Percentiles rank a stretch among this genome's conserved stretches.
These are phyloP conservation scores for Fusarium xylarioides DNA, from an alignment of 2,329 filamentous ascomycete species.

Conservation along the genomic window DNA sequence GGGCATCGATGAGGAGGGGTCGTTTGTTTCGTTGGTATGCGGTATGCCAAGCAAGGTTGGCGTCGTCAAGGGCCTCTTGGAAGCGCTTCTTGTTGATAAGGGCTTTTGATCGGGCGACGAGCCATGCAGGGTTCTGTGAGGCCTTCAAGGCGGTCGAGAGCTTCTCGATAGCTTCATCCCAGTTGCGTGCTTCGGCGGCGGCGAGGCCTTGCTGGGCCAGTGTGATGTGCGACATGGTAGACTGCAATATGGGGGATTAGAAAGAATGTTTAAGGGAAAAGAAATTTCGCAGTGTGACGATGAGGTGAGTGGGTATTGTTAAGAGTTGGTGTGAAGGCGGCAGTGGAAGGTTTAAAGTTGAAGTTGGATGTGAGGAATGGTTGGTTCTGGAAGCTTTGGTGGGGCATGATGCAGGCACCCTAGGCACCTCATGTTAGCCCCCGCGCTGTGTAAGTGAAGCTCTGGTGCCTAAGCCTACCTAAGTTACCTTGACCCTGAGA, in stretches of 20 bases:
- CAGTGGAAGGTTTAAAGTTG: not conserved
- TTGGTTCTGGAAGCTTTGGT: constrained; percentile 48
- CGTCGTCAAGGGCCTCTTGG: constrained; percentile 73
- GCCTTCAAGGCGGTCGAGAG: constrained; percentile 73
- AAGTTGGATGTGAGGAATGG: constrained; percentile 15
- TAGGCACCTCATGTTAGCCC: not conserved
- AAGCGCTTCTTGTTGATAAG: constrained; percentile 72
- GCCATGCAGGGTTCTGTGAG: constrained; percentile 77
- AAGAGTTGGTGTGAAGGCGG: not conserved
- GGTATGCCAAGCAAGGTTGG: constrained; percentile 70
- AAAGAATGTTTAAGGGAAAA: not conserved
- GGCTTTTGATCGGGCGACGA: constrained; percentile 82
- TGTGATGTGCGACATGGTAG: constrained; percentile 61
- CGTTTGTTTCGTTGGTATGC: constrained; percentile 75
- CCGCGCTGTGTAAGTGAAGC: not conserved
- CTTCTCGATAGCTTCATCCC: constrained; percentile 71
- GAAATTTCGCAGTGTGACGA: not conserved
- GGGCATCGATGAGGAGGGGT: constrained; percentile 80
- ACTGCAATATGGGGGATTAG: not conserved
- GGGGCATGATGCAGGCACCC: constrained; percentile 32
- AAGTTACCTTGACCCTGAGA: not conserved
- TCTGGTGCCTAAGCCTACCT: not conserved
- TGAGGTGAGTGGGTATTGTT: not conserved
- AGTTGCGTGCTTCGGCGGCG: constrained; percentile 71
- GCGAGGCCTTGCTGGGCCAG: constrained; percentile 70